A percentile compares a stretch with the other conserved stretches of the same genome.
phyloP scores from a whole-genome alignment of 1,284 basidiomycete genomes.

The Cutaneotrichosporon dermatis region DNA sequence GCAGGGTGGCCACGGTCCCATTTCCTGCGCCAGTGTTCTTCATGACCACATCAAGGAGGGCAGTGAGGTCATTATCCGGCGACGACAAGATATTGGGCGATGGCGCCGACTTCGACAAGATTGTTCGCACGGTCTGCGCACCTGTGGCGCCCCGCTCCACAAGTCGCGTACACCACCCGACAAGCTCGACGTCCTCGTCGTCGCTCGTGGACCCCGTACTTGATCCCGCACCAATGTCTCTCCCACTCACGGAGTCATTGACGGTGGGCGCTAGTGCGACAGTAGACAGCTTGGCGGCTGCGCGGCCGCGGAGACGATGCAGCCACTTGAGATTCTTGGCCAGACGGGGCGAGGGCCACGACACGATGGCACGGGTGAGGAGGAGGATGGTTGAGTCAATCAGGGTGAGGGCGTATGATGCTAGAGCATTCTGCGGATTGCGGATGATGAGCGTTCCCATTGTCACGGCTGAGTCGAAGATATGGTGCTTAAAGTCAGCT shows the following conservation, averaged over 20 bases:
- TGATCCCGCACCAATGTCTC: neutral
- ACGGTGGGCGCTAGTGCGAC: neutral
- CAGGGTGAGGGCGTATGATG: slow-evolving; percentile 25
- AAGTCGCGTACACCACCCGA: slow-evolving; percentile 31
- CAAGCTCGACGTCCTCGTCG: slow-evolving; percentile 21
- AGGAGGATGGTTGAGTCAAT: slow-evolving; percentile 26
- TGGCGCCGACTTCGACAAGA: neutral
- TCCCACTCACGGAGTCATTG: neutral
- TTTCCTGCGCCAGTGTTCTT: neutral
- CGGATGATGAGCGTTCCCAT: slow-evolving; percentile 29
- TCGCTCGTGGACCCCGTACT: neutral
- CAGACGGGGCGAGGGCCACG: slow-evolving; percentile 16
- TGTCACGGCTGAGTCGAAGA: slow-evolving; percentile 34
- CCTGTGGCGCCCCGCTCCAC: slow-evolving; percentile 16
- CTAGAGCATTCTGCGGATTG: slow-evolving; percentile 24
- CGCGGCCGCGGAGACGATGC: slow-evolving; percentile 18
- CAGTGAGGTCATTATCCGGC: neutral
- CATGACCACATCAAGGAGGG: slow-evolving; percentile 1
- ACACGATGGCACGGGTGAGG: slow-evolving; percentile 22
- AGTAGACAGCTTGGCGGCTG: neutral
- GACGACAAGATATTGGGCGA: neutral
- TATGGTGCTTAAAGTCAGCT: slow-evolving; percentile 21
- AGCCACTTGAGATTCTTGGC: slow-evolving; percentile 31
- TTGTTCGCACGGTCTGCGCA: neutral
- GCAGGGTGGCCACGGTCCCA: too few species aligned